These are phyloP conservation scores for Collybiopsis luxurians DNA, from an alignment of 768 basidiomycete species.

Conservation along the genomic window DNA sequence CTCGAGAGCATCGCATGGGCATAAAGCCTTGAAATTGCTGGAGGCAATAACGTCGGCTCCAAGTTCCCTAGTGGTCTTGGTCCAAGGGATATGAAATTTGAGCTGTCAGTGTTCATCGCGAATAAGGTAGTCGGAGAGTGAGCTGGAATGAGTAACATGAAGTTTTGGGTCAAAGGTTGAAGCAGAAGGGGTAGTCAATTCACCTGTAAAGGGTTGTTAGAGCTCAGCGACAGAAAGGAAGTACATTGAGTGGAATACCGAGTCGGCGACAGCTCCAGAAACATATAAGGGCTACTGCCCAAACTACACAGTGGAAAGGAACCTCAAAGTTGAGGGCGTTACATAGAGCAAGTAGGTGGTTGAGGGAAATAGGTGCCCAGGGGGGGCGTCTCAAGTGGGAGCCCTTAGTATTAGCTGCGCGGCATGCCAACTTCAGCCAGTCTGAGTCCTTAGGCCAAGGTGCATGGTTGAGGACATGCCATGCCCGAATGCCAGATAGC, in stretches of 20 bases:
- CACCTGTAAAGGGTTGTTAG: too few relatives aligned
- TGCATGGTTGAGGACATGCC: conserved; percentile 34
- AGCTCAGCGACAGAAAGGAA: too few relatives aligned
- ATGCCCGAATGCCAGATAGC: conserved; percentile 31
- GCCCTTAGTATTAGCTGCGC: conserved; percentile 20
- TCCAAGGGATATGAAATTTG: conserved; percentile 31
- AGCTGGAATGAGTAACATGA: conserved; percentile 11
- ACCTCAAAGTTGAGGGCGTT: conserved; percentile 18
- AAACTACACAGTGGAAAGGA: conserved; percentile 31
- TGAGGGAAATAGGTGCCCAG: conserved; percentile 30
- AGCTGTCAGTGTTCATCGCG: not conserved
- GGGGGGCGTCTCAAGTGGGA: conserved; percentile 11
- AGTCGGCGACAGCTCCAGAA: conserved; percentile 33
- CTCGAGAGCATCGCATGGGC: conserved; percentile 18
- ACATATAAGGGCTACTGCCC: conserved; percentile 28
- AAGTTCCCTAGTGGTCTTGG: conserved; percentile 25
- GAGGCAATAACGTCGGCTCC: conserved; percentile 28
- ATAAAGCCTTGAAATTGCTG: conserved; percentile 1
- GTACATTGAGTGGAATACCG: too few relatives aligned
- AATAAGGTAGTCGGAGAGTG: not conserved
- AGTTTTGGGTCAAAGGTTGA: conserved; percentile 12
- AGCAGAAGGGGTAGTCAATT: conserved; percentile 19
- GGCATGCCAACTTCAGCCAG: conserved; percentile 12
- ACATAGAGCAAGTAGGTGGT: conserved; percentile 26
- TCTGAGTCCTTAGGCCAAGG: conserved; percentile 29